These are phyloP conservation scores for Nelumbo lutea DNA, from an alignment of 164 flowering plant species.

Conservation along the genomic window DNA sequence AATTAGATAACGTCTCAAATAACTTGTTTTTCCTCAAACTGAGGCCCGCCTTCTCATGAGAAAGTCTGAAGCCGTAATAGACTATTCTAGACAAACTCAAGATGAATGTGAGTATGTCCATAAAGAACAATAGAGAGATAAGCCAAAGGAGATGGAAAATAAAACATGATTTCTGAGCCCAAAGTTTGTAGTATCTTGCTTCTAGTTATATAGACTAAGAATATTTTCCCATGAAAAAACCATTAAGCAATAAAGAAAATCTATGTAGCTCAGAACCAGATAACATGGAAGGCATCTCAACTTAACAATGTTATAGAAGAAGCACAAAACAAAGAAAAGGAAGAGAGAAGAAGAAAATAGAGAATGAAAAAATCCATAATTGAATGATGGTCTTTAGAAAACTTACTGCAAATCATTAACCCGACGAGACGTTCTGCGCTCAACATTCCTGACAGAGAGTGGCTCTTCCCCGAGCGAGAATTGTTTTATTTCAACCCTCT, in stretches of 20 bases:
- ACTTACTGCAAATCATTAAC: constrained; percentile 95
- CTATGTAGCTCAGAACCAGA: neutral
- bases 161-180: too few species aligned
- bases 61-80: too few species aligned
- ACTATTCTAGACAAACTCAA: too few species aligned
- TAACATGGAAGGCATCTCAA: neutral
- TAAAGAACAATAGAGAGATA: too few species aligned
- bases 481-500: constrained; percentile 93
- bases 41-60: too few species aligned
- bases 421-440: constrained; percentile 87
- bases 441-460: constrained; percentile 82
- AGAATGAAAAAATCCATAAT: neutral
- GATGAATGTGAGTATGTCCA: too few species aligned
- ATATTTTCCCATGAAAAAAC: too few species aligned
- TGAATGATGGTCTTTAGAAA: constrained; percentile 2
- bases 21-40: too few species aligned
- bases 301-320: neutral
- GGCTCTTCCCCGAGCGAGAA: constrained; percentile 94
- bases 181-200: too few species aligned
- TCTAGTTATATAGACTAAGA: too few species aligned
- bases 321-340: neutral
- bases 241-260: neutral
- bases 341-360: neutral
- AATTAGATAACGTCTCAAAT: too few species aligned
- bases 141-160: too few species aligned